A percentile compares a stretch with the other conserved stretches of the same genome.
These are phyloP conservation scores for Aciculoconidium aculeatum DNA, from an alignment of 805 yeast genomes.

Conservation along the genomic window DNA sequence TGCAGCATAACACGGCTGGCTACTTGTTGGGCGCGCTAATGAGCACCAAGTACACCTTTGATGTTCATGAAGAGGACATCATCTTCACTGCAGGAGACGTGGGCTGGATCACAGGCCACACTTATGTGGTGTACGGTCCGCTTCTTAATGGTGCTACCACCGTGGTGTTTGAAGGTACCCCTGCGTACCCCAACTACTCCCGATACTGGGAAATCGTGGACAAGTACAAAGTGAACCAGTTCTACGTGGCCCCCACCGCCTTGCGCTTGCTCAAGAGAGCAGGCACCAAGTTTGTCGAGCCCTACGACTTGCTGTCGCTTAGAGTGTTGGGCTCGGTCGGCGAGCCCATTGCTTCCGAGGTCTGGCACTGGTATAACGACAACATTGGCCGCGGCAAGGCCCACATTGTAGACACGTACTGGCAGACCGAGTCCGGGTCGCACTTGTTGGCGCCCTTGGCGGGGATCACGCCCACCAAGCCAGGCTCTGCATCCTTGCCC, in stretches of 20 bases:
- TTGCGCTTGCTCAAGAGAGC: constrained; percentile 84
- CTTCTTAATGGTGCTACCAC: constrained; percentile 81
- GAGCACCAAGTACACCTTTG: constrained; percentile 90
- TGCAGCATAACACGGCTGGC: constrained; percentile 92
- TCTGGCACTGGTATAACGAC: constrained; percentile 98
- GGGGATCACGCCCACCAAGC: constrained; percentile 91
- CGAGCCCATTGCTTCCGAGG: constrained; percentile 96
- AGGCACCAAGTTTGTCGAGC: constrained; percentile 76
- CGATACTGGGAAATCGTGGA: constrained; percentile 97
- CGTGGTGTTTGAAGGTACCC: constrained; percentile 94
- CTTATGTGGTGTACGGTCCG: constrained; percentile 94
- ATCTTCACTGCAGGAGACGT: constrained; percentile 97
- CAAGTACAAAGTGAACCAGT: constrained; percentile 85
- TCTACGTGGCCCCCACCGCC: constrained; percentile 98
- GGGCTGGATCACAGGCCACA: constrained; percentile 99
- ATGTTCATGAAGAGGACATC: constrained; percentile 81
- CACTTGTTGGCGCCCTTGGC: constrained; percentile 93
- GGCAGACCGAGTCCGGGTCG: constrained; percentile 99
- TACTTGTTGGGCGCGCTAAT: constrained; percentile 87
- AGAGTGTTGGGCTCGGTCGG: constrained; percentile 96
- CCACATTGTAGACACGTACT: constrained; percentile 92
- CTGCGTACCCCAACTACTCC: constrained; percentile 92
- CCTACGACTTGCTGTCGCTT: constrained; percentile 77
- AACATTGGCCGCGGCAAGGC: constrained; percentile 85
- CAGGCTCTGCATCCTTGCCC: constrained; percentile 95